These are phyloP conservation scores for Saccharomyces pastorianus DNA, from an alignment of 1,139 yeast species.

Conservation along the genomic window DNA sequence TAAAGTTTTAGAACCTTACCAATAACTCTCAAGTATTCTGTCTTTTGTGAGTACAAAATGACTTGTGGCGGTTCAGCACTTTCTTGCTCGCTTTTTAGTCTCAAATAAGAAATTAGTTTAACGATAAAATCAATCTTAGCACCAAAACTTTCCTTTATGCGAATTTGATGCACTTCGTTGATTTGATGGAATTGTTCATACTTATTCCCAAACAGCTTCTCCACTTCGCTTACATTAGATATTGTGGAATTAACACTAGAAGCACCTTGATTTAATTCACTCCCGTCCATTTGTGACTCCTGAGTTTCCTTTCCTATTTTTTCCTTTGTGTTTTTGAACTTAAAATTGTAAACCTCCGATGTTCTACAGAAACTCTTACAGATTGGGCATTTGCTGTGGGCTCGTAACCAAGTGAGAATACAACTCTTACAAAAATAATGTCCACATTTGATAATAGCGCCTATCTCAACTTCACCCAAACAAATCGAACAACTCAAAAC, in stretches of 20 bases:
- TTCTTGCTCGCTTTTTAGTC: conserved; percentile 48
- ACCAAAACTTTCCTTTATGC: conserved; percentile 52
- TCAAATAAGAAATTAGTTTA: conserved; percentile 58
- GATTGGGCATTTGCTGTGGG: conserved; percentile 59
- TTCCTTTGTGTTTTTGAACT: conserved; percentile 16
- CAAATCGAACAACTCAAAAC: conserved; percentile 63
- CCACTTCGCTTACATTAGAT: background rate
- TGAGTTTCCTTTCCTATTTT: conserved; percentile 11
- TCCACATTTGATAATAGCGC: conserved; percentile 80
- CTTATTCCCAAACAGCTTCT: conserved; percentile 10
- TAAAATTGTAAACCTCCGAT: conserved; percentile 37
- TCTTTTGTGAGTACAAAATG: conserved; percentile 83
- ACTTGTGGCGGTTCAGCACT: conserved; percentile 43
- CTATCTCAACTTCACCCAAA: conserved; percentile 56
- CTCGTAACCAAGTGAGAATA: conserved; percentile 59
- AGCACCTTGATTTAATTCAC: background rate
- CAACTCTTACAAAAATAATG: conserved; percentile 82
- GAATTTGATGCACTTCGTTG: conserved; percentile 39
- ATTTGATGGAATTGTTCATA: conserved; percentile 19
- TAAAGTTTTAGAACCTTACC: conserved; percentile 60
- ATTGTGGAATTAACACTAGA: background rate
- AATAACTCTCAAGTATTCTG: conserved; percentile 58
- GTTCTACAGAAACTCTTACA: conserved; percentile 55
- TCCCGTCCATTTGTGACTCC: conserved; percentile 1
- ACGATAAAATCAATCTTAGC: conserved; percentile 80